Evolutionary conservation across 257 asterid species (phyloP).

Genomic region (Fraxinus excelsior): DNA sequence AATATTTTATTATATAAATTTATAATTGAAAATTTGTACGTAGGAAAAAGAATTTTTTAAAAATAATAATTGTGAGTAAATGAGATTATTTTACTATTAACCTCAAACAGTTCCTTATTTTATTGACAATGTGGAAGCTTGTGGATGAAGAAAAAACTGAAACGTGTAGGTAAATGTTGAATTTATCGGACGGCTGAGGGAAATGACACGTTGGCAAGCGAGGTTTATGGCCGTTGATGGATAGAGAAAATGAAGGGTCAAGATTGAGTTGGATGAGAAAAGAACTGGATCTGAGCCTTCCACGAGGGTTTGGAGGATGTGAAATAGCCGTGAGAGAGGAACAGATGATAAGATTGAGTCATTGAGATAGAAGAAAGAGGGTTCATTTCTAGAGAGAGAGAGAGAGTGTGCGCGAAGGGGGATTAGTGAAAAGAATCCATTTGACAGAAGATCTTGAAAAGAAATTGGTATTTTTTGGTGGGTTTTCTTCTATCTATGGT

Average conservation of each 20-base stretch:
- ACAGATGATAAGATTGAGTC: constrained; percentile 58
- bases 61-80: neutral
- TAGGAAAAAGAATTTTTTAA: too few species aligned
- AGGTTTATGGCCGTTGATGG: constrained; percentile 32
- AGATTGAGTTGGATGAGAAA: constrained; percentile 42
- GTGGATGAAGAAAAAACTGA: constrained; percentile 40
- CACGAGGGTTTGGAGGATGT: constrained; percentile 65
- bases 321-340: constrained; percentile 40
- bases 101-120: neutral
- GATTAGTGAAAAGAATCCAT: too few species aligned
- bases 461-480: constrained; percentile 27
- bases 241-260: constrained; percentile 22
- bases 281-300: constrained; percentile 60
- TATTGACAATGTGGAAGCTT: constrained; percentile 35
- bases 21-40: too few species aligned
- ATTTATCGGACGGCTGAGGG: constrained; percentile 39
- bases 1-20: too few species aligned
- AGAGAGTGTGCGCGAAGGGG: constrained; percentile 19
- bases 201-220: constrained; percentile 60
- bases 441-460: constrained; percentile 34
- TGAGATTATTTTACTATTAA: neutral
- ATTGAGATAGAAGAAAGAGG: constrained; percentile 35
- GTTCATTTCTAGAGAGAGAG: constrained; percentile 24
- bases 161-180: constrained; percentile 58
- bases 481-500: neutral